Evolutionary conservation across 2,329 filamentous ascomycete genomes (phyloP), one percentile per base, ranked within the genome.

Genomic region (Aspergillus neoniger): DNA sequence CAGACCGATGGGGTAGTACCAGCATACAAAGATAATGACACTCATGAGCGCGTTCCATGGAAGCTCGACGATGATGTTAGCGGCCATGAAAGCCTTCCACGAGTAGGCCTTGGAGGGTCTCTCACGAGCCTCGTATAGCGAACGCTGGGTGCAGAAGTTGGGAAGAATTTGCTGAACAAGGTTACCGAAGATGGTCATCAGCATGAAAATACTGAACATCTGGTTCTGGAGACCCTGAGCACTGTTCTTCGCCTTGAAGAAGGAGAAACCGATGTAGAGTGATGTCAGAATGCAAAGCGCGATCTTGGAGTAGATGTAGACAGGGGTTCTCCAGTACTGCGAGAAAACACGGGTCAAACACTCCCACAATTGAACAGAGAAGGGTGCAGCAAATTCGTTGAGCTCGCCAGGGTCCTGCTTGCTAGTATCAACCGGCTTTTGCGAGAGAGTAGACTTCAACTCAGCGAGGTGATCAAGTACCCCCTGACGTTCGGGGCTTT

Each of bases 301-400:
- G 0, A 83, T 74, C 81, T 96, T 96, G 69, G 90, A 88, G 80
- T 94, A 96, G 75, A 96, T 93, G 80, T 96, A 96, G 5, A 88
- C 85, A 0, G 92, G 92, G 0, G 88, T 93, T 62, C 92, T 90
- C 92, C 92, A 96, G 83, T 95, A 96, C 75, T 96, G 92, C 72
- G 93, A 86, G 81, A 95, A 95, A 25, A 95, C 89, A 70, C 92
- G 91, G 65, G 84, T 74, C 17, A 86, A 83, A 59, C 91, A 90
- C 70, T 88, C 83, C 58, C 77, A 79, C 44, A 94, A 79, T 75
- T 96, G 92, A 7, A 80, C 71, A 43, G 67, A 70, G 72, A 96
- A 91, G 0, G 90, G 86, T 5, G 91, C 90, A 3, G 92, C 92
- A 63, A 96, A 96, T 74, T 96, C 91, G 63, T 86, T 84, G 76